Evolutionary conservation across 2,329 filamentous ascomycete genomes (phyloP).

Genomic region (Bipolaris sorokiniana): DNA sequence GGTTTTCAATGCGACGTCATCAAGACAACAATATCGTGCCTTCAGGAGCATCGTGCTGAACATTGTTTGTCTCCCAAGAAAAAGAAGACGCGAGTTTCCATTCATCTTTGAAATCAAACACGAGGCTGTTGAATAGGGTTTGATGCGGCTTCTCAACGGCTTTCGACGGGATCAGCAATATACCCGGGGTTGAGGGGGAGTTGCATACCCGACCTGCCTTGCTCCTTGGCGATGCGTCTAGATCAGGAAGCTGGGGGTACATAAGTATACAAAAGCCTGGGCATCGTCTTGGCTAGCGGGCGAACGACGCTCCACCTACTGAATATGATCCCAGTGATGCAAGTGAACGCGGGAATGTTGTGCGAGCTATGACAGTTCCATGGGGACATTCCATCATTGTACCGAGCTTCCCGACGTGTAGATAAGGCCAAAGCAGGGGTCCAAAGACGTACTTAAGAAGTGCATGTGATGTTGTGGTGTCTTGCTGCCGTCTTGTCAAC

Average conservation of each 20-base stretch:
- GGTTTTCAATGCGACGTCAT: too few species aligned
- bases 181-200: slow-evolving; percentile 17
- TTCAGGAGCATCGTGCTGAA: too few species aligned
- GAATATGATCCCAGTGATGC: slow-evolving; percentile 1
- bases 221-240: slow-evolving; percentile 22
- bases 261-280: slow-evolving; percentile 8
- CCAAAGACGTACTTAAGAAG: neutral
- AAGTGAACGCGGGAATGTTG: neutral
- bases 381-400: slow-evolving; percentile 7
- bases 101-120: too few species aligned
- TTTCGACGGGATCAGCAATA: neutral
- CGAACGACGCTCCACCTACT: slow-evolving; percentile 10
- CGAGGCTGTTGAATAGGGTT: too few species aligned
- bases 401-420: slow-evolving; percentile 1
- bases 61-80: too few species aligned
- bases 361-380: slow-evolving; percentile 1
- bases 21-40: too few species aligned
- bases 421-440: slow-evolving; percentile 2
- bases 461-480: neutral
- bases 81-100: too few species aligned
- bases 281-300: slow-evolving; percentile 14
- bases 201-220: slow-evolving; percentile 21
- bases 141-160: neutral
- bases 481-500: neutral
- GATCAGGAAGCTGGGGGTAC: slow-evolving; percentile 27